phyloP scores from a whole-genome alignment of 169 alveolate genomes.

The Cryptosporidium felis region DNA sequence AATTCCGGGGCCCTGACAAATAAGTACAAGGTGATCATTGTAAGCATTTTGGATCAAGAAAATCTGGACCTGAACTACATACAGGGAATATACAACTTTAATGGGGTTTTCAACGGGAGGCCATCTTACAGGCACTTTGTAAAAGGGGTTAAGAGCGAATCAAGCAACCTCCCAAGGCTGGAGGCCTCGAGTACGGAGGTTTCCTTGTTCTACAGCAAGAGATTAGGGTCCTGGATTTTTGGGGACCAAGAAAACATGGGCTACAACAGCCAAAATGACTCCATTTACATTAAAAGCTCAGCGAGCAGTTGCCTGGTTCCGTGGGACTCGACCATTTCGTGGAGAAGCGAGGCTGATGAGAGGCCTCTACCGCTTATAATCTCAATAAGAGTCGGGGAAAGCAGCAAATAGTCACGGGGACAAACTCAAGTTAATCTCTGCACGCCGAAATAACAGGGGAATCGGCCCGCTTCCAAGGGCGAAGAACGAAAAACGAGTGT shows the following conservation, averaged over 20 bases:
- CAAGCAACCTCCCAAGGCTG: background rate
- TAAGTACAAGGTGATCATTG: constrained; percentile 34
- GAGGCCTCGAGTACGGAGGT: background rate
- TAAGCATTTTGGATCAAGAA: constrained; percentile 24
- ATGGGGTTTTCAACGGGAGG: constrained; percentile 43
- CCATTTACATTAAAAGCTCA: constrained; percentile 48
- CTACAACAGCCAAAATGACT: background rate
- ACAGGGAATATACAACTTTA: constrained; percentile 45
- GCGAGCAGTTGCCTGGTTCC: constrained; percentile 44
- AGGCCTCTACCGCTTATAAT: constrained; percentile 5
- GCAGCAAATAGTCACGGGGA: background rate
- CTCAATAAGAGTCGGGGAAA: constrained; percentile 64
- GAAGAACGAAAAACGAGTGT: no score
- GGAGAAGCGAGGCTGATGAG: constrained; percentile 8
- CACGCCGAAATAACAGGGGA: no score
- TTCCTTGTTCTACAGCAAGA: constrained; percentile 44
- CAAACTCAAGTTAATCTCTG: background rate
- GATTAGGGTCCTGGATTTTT: constrained; percentile 39
- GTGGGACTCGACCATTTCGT: constrained; percentile 55
- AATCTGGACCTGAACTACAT: background rate
- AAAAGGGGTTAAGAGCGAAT: background rate
- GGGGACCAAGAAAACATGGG: constrained; percentile 61
- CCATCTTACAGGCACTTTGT: constrained; percentile 62
- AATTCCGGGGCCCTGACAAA: background rate
- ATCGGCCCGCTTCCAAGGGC: no score